Percentiles rank a stretch among this genome's conserved stretches.
Evolutionary conservation across 2,329 filamentous ascomycete genomes (phyloP).

Genomic region (Diplodia sapinea): DNA sequence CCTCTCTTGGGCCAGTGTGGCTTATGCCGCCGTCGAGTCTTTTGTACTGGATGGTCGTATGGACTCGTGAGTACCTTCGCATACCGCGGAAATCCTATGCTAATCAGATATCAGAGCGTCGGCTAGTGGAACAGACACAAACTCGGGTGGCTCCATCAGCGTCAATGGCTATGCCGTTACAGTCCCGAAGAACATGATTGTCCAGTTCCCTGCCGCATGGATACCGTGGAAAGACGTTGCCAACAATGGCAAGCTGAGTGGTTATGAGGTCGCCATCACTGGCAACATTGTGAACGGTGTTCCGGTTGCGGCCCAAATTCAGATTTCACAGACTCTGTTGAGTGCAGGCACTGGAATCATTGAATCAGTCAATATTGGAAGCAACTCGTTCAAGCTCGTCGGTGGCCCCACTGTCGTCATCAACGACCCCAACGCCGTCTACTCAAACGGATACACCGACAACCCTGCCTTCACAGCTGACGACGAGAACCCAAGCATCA

Average conservation of each 20-base stretch:
- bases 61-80: constrained; percentile 36
- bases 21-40: constrained; percentile 29
- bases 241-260: constrained; percentile 32
- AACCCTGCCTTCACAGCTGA: constrained; percentile 56
- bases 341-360: constrained; percentile 48
- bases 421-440: constrained; percentile 56
- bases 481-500: constrained; percentile 56
- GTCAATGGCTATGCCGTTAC: constrained; percentile 55
- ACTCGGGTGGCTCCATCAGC: constrained; percentile 54
- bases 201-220: constrained; percentile 56
- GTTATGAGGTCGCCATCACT: constrained; percentile 39
- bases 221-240: constrained; percentile 49
- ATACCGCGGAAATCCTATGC: too few species aligned
- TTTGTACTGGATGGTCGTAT: constrained; percentile 41
- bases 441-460: constrained; percentile 47
- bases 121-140: constrained; percentile 42
- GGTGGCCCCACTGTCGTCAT: constrained; percentile 47
- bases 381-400: constrained; percentile 45
- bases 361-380: constrained; percentile 39
- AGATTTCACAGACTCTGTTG: constrained; percentile 46
- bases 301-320: constrained; percentile 49
- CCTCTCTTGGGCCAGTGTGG: not conserved
- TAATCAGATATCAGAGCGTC: constrained; percentile 13
- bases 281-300: constrained; percentile 49
- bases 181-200: constrained; percentile 58